Evolutionary conservation across 345 rosid genomes (phyloP), one percentile per base, ranked within the genome.

Genomic region (Hibiscus tridactylites): DNA sequence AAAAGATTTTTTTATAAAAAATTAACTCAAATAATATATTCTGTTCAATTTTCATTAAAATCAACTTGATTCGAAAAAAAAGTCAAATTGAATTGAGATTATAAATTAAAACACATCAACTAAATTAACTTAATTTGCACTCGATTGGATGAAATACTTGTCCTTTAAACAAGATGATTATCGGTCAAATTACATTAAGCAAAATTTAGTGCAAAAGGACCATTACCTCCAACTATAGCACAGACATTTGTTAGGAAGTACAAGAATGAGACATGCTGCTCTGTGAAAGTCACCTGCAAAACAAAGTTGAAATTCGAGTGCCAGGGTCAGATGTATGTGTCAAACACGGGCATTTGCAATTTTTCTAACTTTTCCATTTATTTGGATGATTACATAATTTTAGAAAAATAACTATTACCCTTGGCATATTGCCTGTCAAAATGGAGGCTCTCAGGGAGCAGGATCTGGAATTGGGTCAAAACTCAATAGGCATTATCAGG

Each of bases 191-290:
- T 28, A 28, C 31, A 28, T 21, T 21, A 21, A 21, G 24, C 24
- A 21, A 21, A 33, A 33, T 4, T 33, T 4, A 29, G 33, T 15
- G 50, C 17, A 21, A 21, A 33, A 17, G 54, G 26, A 9, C 4
- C 17, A 47, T 78, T 84, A 87, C 97, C 99, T 88, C 99, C 97
- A 28, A 92, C 95, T 54, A 94, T 88, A 50, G 97, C 99, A 19
- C 98, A 92, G 33, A 91, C 90, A 74, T 88, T 94, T 11, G 97
- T 91, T 73, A 91, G 75, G 81, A 94, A 91, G 83, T 94, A 97
- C 77, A 94, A 80, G 89, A 92, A 95, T 17, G 93, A 87, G 53
- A 87, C 81, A 54, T 92, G 93, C 76, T 81, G 86, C 83, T 85
- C 93, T 13, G 85, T 79, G 80, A 92, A 92, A 71, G 93, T 92